Conservation (phyloP, 2,329 filamentous ascomycete species). For the Byssochlamys sp. region DNA sequence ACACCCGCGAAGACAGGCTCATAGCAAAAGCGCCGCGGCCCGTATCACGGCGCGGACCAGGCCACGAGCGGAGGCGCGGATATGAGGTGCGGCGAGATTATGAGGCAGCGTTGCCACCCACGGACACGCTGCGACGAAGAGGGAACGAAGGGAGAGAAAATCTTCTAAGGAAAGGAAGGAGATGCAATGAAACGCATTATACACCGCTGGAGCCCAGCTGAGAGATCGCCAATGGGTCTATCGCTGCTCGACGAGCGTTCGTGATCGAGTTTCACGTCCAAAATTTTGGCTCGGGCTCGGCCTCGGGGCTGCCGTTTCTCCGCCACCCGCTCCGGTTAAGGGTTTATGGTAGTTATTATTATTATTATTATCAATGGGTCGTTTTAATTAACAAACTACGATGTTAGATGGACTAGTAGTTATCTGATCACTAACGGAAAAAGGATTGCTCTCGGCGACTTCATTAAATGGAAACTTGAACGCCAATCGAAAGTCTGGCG, state of each 20-base stretch:
- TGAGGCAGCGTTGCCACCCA: slow-evolving; percentile 9
- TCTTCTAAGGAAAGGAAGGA: slow-evolving; percentile 2
- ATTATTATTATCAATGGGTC: no score
- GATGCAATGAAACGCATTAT: neutral
- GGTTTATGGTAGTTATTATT: neutral
- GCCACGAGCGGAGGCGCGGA: slow-evolving; percentile 16
- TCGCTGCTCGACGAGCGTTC: neutral
- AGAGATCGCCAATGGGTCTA: neutral
- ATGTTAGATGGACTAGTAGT: neutral
- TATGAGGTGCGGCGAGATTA: slow-evolving; percentile 11
- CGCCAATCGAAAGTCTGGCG: neutral
- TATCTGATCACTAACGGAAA: neutral
- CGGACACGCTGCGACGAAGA: slow-evolving; percentile 5
- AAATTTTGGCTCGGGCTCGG: neutral
- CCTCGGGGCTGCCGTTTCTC: neutral
- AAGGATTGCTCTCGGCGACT: neutral
- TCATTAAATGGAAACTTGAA: neutral
- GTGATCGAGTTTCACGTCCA: neutral
- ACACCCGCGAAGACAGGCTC: slow-evolving; percentile 49
- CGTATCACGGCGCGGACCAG: slow-evolving; percentile 22
- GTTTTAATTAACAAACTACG: neutral
- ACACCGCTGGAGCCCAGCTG: neutral
- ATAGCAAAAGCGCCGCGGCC: slow-evolving; percentile 37
- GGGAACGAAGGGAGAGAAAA: slow-evolving; percentile 1
- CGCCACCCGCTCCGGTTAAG: neutral